phyloP scores from a whole-genome alignment of 1,284 basidiomycete genomes.

The Porogramme epimiltina region DNA sequence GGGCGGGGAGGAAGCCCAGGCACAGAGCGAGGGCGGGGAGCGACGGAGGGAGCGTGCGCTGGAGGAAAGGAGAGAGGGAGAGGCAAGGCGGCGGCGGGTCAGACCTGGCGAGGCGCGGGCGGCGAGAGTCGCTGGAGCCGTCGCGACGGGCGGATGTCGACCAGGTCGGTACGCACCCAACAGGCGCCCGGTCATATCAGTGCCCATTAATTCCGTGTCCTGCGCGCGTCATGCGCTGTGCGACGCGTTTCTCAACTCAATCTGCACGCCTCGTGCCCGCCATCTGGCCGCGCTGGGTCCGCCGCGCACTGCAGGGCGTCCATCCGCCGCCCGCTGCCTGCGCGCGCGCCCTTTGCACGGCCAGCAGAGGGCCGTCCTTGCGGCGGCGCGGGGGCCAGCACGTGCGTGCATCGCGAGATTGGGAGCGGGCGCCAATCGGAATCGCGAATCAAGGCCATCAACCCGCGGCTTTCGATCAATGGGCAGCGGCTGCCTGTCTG shows the following conservation, averaged over 20 bases:
- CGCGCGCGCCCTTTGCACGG: not conserved
- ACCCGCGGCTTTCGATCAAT: not conserved
- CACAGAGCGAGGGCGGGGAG: not conserved
- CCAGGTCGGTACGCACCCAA: conserved; percentile 6
- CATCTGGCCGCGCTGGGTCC: not conserved
- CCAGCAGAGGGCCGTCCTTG: not conserved
- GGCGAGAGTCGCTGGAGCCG: not conserved
- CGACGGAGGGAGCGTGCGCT: not conserved
- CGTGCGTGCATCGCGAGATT: not conserved
- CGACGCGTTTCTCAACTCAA: not conserved
- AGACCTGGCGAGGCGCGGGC: not conserved
- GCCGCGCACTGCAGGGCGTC: too few species aligned
- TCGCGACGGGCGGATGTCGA: conserved; percentile 24
- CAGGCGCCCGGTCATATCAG: conserved; percentile 21
- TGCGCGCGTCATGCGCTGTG: conserved; percentile 4
- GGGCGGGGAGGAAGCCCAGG: not conserved
- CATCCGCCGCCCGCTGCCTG: not conserved
- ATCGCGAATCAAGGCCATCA: not conserved
- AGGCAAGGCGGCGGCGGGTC: not conserved
- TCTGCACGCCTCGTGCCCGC: not conserved
- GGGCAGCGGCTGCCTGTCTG: not conserved
- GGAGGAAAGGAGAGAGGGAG: conserved; percentile 2
- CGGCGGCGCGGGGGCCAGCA: not conserved
- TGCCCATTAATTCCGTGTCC: conserved; percentile 7
- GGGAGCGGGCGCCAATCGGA: not conserved